phyloP scores from a whole-genome alignment of 192 early-diverging fungal genomes.

The Backusella luteola region DNA sequence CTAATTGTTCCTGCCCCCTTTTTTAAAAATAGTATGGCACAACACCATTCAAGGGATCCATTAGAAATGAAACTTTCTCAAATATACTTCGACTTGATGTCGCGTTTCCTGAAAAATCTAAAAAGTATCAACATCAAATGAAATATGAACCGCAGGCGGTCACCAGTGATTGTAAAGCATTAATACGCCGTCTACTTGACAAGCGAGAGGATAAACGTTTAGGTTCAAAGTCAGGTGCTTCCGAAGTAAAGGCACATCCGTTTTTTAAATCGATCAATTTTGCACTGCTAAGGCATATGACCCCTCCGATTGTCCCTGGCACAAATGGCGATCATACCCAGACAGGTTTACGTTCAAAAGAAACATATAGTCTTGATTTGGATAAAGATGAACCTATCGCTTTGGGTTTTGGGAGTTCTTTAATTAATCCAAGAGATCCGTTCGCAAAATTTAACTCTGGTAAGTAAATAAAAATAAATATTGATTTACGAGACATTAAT shows the following conservation, averaged over 20 bases:
- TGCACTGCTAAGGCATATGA: constrained; percentile 83
- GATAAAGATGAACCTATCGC: constrained; percentile 42
- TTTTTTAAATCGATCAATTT: constrained; percentile 92
- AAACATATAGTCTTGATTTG: constrained; percentile 67
- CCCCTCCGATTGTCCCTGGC: constrained; percentile 82
- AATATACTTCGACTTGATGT: constrained; percentile 85
- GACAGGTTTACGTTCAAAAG: constrained; percentile 41
- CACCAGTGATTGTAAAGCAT: constrained; percentile 56
- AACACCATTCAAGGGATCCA: constrained; percentile 94
- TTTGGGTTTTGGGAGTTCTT: neutral
- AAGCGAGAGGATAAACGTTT: constrained; percentile 89
- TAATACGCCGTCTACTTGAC: constrained; percentile 81
- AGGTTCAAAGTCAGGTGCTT: constrained; percentile 84
- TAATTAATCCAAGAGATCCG: constrained; percentile 24
- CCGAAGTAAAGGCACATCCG: constrained; percentile 89
- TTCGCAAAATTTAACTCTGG: constrained; percentile 62
- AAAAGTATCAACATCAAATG: constrained; percentile 3
- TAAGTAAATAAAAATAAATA: constrained; percentile 11
- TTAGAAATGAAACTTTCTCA: constrained; percentile 85
- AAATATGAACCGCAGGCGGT: constrained; percentile 12
- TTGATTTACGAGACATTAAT: neutral
- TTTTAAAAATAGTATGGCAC: constrained; percentile 57
- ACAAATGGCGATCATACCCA: constrained; percentile 13
- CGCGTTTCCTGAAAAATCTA: constrained; percentile 59
- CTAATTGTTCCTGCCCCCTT: neutral